Evolutionary conservation across 2,329 filamentous ascomycete species (phyloP).

Genomic region (Colletotrichum theobromicola): DNA sequence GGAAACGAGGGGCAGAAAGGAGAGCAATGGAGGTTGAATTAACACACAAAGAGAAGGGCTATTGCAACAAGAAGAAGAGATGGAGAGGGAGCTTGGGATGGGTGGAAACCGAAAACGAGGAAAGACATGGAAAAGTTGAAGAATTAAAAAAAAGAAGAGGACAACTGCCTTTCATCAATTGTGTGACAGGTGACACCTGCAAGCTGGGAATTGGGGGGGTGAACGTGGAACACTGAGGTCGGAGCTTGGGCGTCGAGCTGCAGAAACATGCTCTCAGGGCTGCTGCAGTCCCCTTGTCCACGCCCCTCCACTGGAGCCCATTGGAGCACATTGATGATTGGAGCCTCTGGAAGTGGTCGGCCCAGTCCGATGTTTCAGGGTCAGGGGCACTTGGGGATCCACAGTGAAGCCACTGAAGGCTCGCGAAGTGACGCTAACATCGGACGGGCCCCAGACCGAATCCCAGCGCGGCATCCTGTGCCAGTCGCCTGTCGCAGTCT

Average conservation of each 20-base stretch:
- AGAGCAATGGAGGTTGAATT: background rate
- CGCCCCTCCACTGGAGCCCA: background rate
- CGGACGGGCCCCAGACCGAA: slow-evolving; percentile 1
- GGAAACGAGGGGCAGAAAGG: background rate
- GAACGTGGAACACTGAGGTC: slow-evolving; percentile 4
- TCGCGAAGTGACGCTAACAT: slow-evolving; percentile 1
- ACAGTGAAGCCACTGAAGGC: background rate
- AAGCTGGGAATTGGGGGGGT: background rate
- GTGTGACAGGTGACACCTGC: background rate
- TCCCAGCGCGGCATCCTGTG: background rate
- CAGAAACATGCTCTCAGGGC: slow-evolving; percentile 13
- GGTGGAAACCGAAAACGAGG: background rate
- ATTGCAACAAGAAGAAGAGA: background rate
- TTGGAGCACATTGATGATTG: background rate
- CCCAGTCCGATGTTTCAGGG: slow-evolving; percentile 22
- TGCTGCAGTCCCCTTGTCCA: background rate
- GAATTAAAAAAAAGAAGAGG: background rate
- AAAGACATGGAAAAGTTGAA: background rate
- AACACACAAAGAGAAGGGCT: background rate
- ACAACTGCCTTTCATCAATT: background rate
- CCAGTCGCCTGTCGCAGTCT: background rate
- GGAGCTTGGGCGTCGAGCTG: slow-evolving; percentile 10
- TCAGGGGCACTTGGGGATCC: slow-evolving; percentile 11
- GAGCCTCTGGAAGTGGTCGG: background rate
- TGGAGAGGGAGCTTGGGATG: background rate